These are phyloP conservation scores for Elongisporangium anandrum DNA, from an alignment of 352 stramenopile genomes.

Conservation along the genomic window DNA sequence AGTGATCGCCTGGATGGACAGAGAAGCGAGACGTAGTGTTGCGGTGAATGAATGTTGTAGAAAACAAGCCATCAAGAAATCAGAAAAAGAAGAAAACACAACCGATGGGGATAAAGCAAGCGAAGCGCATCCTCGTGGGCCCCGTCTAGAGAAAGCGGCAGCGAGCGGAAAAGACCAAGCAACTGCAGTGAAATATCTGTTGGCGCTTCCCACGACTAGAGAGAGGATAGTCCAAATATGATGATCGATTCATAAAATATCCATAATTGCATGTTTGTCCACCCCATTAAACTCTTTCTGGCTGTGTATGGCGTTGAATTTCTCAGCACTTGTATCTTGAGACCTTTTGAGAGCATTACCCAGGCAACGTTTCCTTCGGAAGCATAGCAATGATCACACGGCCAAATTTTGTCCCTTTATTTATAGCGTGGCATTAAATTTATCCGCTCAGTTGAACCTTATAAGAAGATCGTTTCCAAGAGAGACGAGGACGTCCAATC, in stretches of 20 bases:
- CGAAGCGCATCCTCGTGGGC: conserved; percentile 3
- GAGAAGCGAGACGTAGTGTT: background rate
- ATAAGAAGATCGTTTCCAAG: background rate
- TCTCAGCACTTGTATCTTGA: background rate
- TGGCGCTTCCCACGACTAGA: background rate
- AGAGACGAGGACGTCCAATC: background rate
- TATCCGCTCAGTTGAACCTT: too few relatives aligned
- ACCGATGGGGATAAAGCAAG: conserved; percentile 21
- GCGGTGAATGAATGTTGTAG: conserved; percentile 19
- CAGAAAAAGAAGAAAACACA: conserved; percentile 14
- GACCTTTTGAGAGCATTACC: background rate
- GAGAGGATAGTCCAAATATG: background rate
- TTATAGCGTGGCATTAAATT: background rate
- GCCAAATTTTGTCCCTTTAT: background rate
- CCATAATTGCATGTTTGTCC: background rate
- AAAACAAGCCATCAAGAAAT: conserved; percentile 13
- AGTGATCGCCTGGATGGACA: conserved; percentile 8
- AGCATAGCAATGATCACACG: too few relatives aligned
- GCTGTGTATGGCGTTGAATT: too few relatives aligned
- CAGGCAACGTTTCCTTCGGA: background rate
- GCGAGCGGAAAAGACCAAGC: background rate
- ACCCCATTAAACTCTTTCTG: background rate
- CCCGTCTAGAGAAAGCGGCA: background rate
- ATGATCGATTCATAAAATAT: background rate
- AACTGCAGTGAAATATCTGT: background rate